Evolutionary conservation across 2,329 filamentous ascomycete species (phyloP).

Genomic region (Phyllosticta citrichinensis): DNA sequence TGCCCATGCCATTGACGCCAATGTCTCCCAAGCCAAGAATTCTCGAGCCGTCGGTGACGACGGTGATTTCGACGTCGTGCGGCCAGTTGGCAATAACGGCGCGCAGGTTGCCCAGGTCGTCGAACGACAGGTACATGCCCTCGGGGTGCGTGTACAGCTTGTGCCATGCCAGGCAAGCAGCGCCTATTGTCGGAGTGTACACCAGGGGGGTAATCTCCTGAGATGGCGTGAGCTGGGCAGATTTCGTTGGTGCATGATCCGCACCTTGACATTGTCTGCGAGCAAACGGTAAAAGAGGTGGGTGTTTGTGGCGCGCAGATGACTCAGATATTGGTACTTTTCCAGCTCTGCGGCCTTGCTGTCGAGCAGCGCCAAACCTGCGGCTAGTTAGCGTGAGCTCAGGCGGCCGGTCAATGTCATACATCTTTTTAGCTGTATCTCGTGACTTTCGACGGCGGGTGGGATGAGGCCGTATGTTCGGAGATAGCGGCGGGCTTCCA

Average conservation of each 20-base stretch:
- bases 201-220: slow-evolving; percentile 74
- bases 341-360: slow-evolving; percentile 61
- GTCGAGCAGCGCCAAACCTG: slow-evolving; percentile 64
- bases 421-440: slow-evolving; percentile 42
- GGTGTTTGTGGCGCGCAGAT: slow-evolving; percentile 63
- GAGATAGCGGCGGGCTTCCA: slow-evolving; percentile 41
- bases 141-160: slow-evolving; percentile 92
- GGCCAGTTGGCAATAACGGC: slow-evolving; percentile 92
- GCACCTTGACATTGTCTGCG: slow-evolving; percentile 58
- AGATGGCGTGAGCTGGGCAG: slow-evolving; percentile 21
- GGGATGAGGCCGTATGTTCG: slow-evolving; percentile 44
- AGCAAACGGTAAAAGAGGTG: slow-evolving; percentile 75
- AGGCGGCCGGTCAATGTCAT: slow-evolving; percentile 12
- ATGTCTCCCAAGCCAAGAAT: slow-evolving; percentile 89
- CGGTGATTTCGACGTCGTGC: slow-evolving; percentile 87
- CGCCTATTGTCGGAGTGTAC: slow-evolving; percentile 85
- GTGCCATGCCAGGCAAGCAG: slow-evolving; percentile 93
- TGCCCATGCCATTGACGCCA: slow-evolving; percentile 94
- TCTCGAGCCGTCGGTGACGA: slow-evolving; percentile 91
- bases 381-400: slow-evolving; percentile 16
- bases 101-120: slow-evolving; percentile 81
- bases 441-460: slow-evolving; percentile 40
- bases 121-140: slow-evolving; percentile 89
- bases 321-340: slow-evolving; percentile 74
- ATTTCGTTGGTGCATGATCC: neutral